A percentile compares a stretch with the other conserved stretches of the same genome.
These are phyloP conservation scores for Exophiala lecanii-corni DNA, from an alignment of 2,329 filamentous ascomycete genomes.

Conservation along the genomic window DNA sequence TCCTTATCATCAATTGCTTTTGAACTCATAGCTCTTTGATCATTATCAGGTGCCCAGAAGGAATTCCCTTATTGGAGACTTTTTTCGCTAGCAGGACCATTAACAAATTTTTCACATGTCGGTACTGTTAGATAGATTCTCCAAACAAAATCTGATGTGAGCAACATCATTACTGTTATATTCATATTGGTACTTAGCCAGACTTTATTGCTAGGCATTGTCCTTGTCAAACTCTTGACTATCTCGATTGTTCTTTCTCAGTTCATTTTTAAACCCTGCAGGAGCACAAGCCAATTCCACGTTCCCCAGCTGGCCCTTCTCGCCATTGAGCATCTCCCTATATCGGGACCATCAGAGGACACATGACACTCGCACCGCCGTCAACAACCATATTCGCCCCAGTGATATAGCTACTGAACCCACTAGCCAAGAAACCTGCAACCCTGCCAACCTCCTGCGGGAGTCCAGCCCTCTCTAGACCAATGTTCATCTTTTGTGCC, in stretches of 20 bases:
- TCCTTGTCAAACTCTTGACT: no score
- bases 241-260: no score
- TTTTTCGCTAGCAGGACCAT: constrained; percentile 98
- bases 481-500: constrained; percentile 49
- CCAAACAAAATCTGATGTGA: constrained; percentile 64
- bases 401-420: constrained; percentile 60
- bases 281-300: no score
- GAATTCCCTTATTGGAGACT: constrained; percentile 64
- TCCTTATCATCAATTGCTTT: constrained; percentile 90
- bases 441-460: constrained; percentile 57
- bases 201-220: no score
- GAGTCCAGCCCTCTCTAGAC: constrained; percentile 54
- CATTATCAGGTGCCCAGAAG: constrained; percentile 85
- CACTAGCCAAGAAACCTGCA: constrained; percentile 58
- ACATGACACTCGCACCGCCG: constrained; percentile 50
- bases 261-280: no score
- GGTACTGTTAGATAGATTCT: constrained; percentile 96
- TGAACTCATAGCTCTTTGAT: constrained; percentile 72
- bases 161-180: no score
- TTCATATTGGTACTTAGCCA: no score
- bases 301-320: no score
- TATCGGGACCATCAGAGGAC: constrained; percentile 39
- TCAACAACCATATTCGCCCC: constrained; percentile 60
- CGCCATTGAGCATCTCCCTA: constrained; percentile 16
- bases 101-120: constrained; percentile 56